Conservation (phyloP, 805 yeast genomes). For the Candida argentea region DNA sequence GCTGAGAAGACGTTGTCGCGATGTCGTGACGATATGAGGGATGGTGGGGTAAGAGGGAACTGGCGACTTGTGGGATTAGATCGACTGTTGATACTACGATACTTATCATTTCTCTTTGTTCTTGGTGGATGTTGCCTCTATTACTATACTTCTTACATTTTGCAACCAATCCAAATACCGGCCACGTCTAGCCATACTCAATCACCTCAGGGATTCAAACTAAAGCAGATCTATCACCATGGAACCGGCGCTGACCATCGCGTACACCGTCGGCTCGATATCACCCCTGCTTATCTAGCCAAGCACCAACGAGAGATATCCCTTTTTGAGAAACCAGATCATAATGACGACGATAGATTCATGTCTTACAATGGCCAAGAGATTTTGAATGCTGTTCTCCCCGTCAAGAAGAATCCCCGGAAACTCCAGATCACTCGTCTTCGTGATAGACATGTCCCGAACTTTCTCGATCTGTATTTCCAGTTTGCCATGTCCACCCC, state of each 20-base stretch:
- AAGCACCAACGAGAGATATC: slow-evolving; percentile 5
- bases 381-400: slow-evolving; percentile 30
- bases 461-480: slow-evolving; percentile 56
- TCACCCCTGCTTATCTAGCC: slow-evolving; percentile 31
- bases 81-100: not conserved
- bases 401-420: slow-evolving; percentile 12
- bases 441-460: slow-evolving; percentile 38
- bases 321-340: slow-evolving; percentile 2
- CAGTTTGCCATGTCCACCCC: slow-evolving; percentile 40
- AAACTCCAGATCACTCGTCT: slow-evolving; percentile 17
- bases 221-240: slow-evolving; percentile 56
- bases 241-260: slow-evolving; percentile 35
- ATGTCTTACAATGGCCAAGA: slow-evolving; percentile 17
- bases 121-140: not conserved
- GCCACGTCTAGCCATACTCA: too few relatives aligned
- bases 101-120: not conserved
- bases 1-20: too few relatives aligned
- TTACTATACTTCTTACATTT: not conserved
- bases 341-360: slow-evolving; percentile 26
- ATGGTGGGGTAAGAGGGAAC: too few relatives aligned
- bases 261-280: slow-evolving; percentile 40
- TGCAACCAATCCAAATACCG: not conserved
- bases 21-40: too few relatives aligned
- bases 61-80: not conserved
- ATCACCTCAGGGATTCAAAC: slow-evolving; percentile 1